Evolutionary conservation across 2,329 filamentous ascomycete genomes (phyloP).

Genomic region (Ophiostoma australiae): DNA sequence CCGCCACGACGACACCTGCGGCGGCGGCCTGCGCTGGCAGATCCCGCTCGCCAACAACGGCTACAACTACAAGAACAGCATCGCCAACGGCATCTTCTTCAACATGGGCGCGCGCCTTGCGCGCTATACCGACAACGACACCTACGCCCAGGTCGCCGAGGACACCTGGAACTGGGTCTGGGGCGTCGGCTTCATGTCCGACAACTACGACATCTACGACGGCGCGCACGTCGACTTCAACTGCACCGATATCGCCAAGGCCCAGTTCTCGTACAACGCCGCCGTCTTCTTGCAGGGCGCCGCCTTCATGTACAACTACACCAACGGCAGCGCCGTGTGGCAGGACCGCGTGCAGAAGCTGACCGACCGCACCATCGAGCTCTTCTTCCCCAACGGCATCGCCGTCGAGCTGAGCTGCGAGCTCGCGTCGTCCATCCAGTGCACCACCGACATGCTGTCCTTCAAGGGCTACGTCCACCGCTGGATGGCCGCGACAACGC

Average conservation of each 20-base stretch:
- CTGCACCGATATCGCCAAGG: slow-evolving; percentile 47
- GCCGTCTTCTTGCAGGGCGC: slow-evolving; percentile 28
- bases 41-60: slow-evolving; percentile 78
- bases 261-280: slow-evolving; percentile 29
- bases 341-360: slow-evolving; percentile 51
- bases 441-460: slow-evolving; percentile 65
- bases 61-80: slow-evolving; percentile 63
- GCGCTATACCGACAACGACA: slow-evolving; percentile 68
- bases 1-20: slow-evolving; percentile 66
- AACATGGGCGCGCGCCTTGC: slow-evolving; percentile 56
- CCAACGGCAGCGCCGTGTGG: slow-evolving; percentile 51
- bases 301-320: slow-evolving; percentile 35
- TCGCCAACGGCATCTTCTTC: slow-evolving; percentile 49
- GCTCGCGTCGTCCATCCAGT: slow-evolving; percentile 39
- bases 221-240: slow-evolving; percentile 54
- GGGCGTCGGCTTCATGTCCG: slow-evolving; percentile 52
- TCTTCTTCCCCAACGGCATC: slow-evolving; percentile 54
- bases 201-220: slow-evolving; percentile 56
- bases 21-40: slow-evolving; percentile 76
- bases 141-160: slow-evolving; percentile 74
- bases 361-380: slow-evolving; percentile 44
- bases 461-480: slow-evolving; percentile 70
- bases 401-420: slow-evolving; percentile 67
- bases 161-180: slow-evolving; percentile 66
- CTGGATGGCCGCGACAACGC: slow-evolving; percentile 57